phyloP scores from a whole-genome alignment of 768 basidiomycete genomes.

The Suillus lakei region DNA sequence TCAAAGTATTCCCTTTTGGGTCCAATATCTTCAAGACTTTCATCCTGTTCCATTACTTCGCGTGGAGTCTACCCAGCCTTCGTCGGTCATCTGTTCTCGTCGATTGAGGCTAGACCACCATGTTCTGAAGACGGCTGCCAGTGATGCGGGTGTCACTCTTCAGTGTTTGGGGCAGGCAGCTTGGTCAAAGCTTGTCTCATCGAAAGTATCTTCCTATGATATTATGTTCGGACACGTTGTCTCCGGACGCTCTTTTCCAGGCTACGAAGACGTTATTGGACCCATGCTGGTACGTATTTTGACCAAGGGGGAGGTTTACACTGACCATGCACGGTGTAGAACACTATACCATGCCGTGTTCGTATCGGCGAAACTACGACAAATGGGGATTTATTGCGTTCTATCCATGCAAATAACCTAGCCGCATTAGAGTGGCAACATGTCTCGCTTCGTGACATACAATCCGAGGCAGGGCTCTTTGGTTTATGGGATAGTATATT shows the following conservation, averaged over 20 bases:
- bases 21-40: slow-evolving; percentile 28
- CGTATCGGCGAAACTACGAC: slow-evolving; percentile 25
- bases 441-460: slow-evolving; percentile 47
- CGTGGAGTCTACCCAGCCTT: slow-evolving; percentile 16
- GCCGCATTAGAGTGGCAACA: slow-evolving; percentile 49
- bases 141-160: slow-evolving; percentile 33
- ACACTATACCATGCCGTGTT: slow-evolving; percentile 50
- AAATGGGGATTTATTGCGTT: slow-evolving; percentile 41
- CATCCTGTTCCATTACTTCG: slow-evolving; percentile 23
- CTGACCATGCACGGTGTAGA: slow-evolving; percentile 31
- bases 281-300: slow-evolving; percentile 47
- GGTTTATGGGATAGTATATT: slow-evolving; percentile 49
- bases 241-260: slow-evolving; percentile 46
- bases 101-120: slow-evolving; percentile 12
- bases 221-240: slow-evolving; percentile 52
- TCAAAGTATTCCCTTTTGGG: slow-evolving; percentile 45
- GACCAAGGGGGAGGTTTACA: background rate
- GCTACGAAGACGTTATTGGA: slow-evolving; percentile 49
- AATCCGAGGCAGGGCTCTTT: slow-evolving; percentile 35
- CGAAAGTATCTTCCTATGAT: slow-evolving; percentile 31
- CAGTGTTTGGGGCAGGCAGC: slow-evolving; percentile 43
- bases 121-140: slow-evolving; percentile 16
- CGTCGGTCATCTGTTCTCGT: slow-evolving; percentile 20
- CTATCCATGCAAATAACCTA: slow-evolving; percentile 44
- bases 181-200: slow-evolving; percentile 32